Evolutionary conservation across 2,329 filamentous ascomycete species (phyloP), one percentile per base, ranked within the genome.

Genomic region (Nemania abortiva): DNA sequence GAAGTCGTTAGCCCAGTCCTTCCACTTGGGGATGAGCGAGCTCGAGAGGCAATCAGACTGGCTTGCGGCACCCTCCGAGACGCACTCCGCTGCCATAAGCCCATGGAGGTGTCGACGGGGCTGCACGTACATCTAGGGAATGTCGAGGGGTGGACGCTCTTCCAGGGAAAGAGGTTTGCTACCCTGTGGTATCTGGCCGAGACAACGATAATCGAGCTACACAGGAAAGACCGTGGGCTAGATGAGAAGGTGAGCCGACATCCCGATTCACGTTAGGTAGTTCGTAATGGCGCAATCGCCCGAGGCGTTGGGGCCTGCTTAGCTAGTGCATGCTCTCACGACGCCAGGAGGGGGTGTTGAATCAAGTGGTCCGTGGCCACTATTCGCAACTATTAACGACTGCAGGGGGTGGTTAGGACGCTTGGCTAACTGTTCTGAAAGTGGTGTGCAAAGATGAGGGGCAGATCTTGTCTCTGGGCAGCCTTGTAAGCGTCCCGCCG

Each of bases 81-180:
- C 18, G 6, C 24, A 22, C 20, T 74, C 7, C 73, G 74, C 4
- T 65, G 42, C 42, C 68, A 73, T 45, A 75, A 74, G 49, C 74
- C 74, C 7, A 74, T 75, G 70, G 61, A 72, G 20, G 50, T 61
- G 37, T 71, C 70, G 34, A 62, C 72, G 10, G 73, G 74, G 22
- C 18, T 75, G 1, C 73, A 74, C 27, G 57, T 75, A 6, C 73
- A 75, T 37, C 18, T 75, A 22, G 74, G 74, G 10, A 68, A 75
- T 45, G 68, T 65, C 18, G 50, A 66, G 6, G 74, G 74, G 2
- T 75, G 72, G 73, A 70, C 68, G 22, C 66, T 75, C 24, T 50
- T 63, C 22, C 70, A 74, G 22, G 37, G 72, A 1, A 75, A 75
- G 67, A 70, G 64, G 53, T 72, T 75, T 34, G 60, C 68, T 9